These are phyloP conservation scores for Phaeoacremonium minimum DNA, from an alignment of 2,329 filamentous ascomycete species.

Conservation along the genomic window DNA sequence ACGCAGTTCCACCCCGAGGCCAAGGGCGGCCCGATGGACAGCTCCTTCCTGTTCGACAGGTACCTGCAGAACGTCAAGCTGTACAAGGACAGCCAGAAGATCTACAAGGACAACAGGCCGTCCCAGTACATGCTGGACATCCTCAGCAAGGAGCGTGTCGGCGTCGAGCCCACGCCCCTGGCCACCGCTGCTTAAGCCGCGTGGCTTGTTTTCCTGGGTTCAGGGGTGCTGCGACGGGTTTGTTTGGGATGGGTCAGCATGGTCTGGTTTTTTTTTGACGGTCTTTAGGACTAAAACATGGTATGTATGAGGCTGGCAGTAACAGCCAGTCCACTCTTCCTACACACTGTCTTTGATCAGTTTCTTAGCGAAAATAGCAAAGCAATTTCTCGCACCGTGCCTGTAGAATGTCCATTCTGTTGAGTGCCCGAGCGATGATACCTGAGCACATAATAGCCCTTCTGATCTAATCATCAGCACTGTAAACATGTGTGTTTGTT, in stretches of 20 bases:
- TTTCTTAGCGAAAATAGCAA: no score
- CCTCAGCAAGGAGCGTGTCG: slow-evolving; percentile 89
- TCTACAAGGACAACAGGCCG: slow-evolving; percentile 82
- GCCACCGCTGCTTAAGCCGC: neutral
- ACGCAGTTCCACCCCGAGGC: slow-evolving; percentile 99
- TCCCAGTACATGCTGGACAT: slow-evolving; percentile 86
- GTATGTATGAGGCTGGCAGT: no score
- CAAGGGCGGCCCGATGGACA: slow-evolving; percentile 95
- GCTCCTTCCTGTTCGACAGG: slow-evolving; percentile 92
- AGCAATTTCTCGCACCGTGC: no score
- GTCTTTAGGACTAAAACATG: no score
- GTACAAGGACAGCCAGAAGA: slow-evolving; percentile 79
- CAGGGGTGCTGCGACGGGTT: neutral
- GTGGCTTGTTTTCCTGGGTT: neutral
- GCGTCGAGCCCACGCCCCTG: slow-evolving; percentile 47
- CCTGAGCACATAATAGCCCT: no score
- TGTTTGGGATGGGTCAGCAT: neutral
- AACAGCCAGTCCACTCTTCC: no score
- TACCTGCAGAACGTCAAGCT: slow-evolving; percentile 86
- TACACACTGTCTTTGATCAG: no score
- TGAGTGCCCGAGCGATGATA: no score
- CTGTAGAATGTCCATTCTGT: no score
- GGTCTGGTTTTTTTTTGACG: no score
- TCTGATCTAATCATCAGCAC: no score
- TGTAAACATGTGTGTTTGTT: no score